Conservation (phyloP, 495 filamentous ascomycete genomes). For the Glarea lozoyensis region DNA sequence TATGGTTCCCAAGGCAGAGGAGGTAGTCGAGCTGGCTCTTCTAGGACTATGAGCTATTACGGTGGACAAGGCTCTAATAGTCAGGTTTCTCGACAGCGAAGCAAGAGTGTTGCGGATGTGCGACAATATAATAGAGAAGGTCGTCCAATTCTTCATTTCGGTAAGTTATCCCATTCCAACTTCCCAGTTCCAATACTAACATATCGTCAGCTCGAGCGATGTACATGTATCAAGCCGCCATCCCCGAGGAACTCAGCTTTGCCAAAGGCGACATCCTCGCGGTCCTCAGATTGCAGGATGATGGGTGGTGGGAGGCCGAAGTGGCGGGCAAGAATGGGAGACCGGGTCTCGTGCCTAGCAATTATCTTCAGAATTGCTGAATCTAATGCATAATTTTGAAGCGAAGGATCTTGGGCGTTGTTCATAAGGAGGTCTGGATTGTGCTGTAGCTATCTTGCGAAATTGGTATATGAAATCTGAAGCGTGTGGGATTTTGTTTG, state of each 20-base stretch:
- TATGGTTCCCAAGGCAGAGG: conserved; percentile 44
- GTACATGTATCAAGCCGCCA: conserved; percentile 90
- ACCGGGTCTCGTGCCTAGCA: conserved; percentile 88
- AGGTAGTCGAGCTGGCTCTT: conserved; percentile 25
- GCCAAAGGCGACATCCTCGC: conserved; percentile 86
- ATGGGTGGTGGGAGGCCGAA: conserved; percentile 99
- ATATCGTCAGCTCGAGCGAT: conserved; percentile 70
- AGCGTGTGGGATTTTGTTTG: too few species aligned
- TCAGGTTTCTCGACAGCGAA: conserved; percentile 51
- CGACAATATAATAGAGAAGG: conserved; percentile 79
- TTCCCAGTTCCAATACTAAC: conserved; percentile 15
- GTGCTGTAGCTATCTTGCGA: too few species aligned
- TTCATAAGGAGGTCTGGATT: too few species aligned
- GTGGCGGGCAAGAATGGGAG: conserved; percentile 66
- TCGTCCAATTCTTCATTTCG: conserved; percentile 79
- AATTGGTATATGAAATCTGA: too few species aligned
- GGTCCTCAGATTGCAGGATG: conserved; percentile 87
- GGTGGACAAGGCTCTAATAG: conserved; percentile 34
- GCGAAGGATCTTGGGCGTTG: too few species aligned
- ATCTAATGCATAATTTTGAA: not conserved
- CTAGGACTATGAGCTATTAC: conserved; percentile 51
- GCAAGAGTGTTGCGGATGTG: conserved; percentile 70
- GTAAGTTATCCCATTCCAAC: conserved; percentile 44
- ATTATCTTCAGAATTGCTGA: conserved; percentile 79
- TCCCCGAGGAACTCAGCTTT: conserved; percentile 91